Evolutionary conservation across 805 yeast genomes (phyloP), one percentile per base, ranked within the genome.

Genomic region (Kregervanrija delftensis): DNA sequence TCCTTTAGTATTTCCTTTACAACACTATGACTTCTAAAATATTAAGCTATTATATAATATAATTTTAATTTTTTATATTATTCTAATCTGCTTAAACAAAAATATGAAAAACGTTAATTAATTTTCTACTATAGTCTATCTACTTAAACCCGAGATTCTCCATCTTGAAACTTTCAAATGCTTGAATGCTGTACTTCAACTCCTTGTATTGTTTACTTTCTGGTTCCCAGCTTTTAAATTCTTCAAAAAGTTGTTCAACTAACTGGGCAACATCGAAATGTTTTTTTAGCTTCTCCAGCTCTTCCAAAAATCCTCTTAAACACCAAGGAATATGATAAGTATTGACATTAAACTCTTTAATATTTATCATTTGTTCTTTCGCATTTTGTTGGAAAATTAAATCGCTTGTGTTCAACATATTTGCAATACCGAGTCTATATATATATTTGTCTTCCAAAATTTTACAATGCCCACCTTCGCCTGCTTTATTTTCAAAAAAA

Each of bases 281-380:
- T 37, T 63, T 64, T 43, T 68, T 64, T 45, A 69, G 43, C 61
- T 42, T 72, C 71, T 47, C 59, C 60, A 52, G 72, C 43, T 81
- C 95, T 48, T 79, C 81, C n/a, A 89, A 57, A 44, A 91, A 69
- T 0, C 96, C 96, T 39, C 96, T 68, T 65, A 91, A 72, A 52
- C 95, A 84, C 96, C 97, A 91, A 0, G 99, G 99, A 38, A 91
- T 65, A 48, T 86, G 81, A 55, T 79, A 91, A 0, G 95, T 95
- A 59, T 91, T 91, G 33, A 77, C 70, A 9, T 83, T 84, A 35
- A 82, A 64, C 49, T 79, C 77, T 13, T 85, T 57, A 4, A 60
- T 53, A 40, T 61, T 58, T 33, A 56, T 41, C 3, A 41, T 49
- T 12, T 45, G 46, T n/a, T 53, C 47, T 35, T 45, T 78, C 28